Evolutionary conservation across 2,329 filamentous ascomycete species (phyloP).

Genomic region (Penicillium occitanis): DNA sequence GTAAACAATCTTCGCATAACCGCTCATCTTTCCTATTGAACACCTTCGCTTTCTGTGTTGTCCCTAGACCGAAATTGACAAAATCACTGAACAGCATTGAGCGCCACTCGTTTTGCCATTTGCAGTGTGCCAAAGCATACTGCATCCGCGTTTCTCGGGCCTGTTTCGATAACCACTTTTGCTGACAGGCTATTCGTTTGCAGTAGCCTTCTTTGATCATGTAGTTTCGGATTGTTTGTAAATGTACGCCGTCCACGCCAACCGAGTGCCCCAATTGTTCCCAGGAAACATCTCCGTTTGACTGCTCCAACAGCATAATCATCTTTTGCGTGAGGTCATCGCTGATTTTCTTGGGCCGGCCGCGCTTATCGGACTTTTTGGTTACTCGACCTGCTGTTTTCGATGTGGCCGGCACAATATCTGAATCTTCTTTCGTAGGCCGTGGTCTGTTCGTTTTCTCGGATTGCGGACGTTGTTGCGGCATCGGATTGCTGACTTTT

Average conservation of each 20-base stretch:
- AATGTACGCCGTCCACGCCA: constrained; percentile 23
- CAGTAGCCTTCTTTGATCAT: constrained; percentile 24
- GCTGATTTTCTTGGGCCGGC: constrained; percentile 24
- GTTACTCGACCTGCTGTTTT: constrained; percentile 16
- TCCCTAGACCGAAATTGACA: constrained; percentile 22
- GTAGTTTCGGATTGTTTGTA: constrained; percentile 23
- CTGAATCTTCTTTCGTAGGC: constrained; percentile 11
- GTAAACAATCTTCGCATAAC: constrained; percentile 21
- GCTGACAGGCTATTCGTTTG: constrained; percentile 23
- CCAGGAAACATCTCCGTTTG: constrained; percentile 19
- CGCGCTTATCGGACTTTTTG: constrained; percentile 20
- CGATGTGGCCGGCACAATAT: neutral
- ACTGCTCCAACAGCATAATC: constrained; percentile 22
- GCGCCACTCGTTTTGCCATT: constrained; percentile 22
- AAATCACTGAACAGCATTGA: constrained; percentile 23
- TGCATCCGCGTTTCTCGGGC: constrained; percentile 22
- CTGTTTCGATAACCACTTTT: constrained; percentile 22
- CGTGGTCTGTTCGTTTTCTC: constrained; percentile 11
- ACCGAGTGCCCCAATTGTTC: constrained; percentile 22
- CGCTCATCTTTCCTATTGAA: constrained; percentile 23
- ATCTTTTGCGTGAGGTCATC: constrained; percentile 23
- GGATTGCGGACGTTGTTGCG: constrained; percentile 15
- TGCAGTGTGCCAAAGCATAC: constrained; percentile 20
- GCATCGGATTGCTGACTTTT: constrained; percentile 10
- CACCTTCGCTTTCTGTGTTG: constrained; percentile 22